Evolutionary conservation across 148 eudicot species (phyloP).

Genomic region (Suaeda aralocaspica): DNA sequence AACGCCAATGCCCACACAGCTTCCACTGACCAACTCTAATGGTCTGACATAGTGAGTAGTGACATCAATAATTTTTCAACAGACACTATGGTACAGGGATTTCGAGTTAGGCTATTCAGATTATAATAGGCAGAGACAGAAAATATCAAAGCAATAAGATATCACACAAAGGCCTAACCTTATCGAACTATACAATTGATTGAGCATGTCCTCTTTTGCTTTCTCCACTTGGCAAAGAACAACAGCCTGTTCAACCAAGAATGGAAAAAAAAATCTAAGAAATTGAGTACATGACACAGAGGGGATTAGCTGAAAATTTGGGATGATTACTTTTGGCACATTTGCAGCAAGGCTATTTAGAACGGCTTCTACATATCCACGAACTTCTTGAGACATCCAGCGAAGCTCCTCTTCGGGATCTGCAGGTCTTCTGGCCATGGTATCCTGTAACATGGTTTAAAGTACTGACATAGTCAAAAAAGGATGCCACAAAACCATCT

Average conservation of each 20-base stretch:
- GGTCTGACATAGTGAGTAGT: no score
- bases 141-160: background rate
- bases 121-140: background rate
- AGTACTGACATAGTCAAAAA: background rate
- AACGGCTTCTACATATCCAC: slow-evolving; percentile 97
- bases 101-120: background rate
- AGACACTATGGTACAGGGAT: background rate
- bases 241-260: slow-evolving; percentile 62
- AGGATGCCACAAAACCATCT: background rate
- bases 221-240: slow-evolving; percentile 99
- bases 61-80: background rate
- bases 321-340: slow-evolving; percentile 64
- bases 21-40: background rate
- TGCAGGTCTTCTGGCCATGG: slow-evolving; percentile 91
- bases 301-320: background rate
- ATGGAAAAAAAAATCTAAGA: background rate
- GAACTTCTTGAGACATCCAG: slow-evolving; percentile 99
- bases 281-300: background rate
- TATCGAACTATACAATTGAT: slow-evolving; percentile 83
- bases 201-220: slow-evolving; percentile 98
- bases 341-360: slow-evolving; percentile 93
- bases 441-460: slow-evolving; percentile 50
- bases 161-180: slow-evolving; percentile 47
- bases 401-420: slow-evolving; percentile 98
- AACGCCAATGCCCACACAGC: background rate